Percentiles rank a stretch among this genome's conserved stretches.
Conservation (phyloP, 208 protist species). For the Zelonia costaricensis region DNA sequence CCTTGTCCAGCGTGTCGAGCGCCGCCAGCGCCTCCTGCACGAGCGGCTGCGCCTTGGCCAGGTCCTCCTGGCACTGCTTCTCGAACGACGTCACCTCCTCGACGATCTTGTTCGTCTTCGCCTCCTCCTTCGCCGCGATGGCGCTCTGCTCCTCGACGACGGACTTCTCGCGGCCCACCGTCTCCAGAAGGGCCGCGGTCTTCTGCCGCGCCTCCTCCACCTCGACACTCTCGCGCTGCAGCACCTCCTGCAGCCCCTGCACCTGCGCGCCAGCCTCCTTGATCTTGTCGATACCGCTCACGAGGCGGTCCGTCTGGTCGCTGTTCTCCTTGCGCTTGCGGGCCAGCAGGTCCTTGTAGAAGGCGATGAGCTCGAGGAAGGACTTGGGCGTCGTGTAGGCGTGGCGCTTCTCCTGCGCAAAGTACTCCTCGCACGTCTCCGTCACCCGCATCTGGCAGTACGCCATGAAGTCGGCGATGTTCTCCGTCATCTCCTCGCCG, state of each 20-base stretch:
- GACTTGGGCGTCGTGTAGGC: conserved; percentile 99
- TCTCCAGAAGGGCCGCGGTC: conserved; percentile 94
- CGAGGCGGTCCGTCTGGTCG: conserved; percentile 93
- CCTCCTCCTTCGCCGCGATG: conserved; percentile 95
- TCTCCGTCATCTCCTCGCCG: conserved; percentile 76
- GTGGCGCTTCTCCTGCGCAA: conserved; percentile 94
- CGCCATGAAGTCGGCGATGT: conserved; percentile 96
- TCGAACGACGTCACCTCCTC: conserved; percentile 91
- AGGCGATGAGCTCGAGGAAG: conserved; percentile 98
- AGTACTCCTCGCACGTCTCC: conserved; percentile 93
- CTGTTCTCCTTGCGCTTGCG: conserved; percentile 92
- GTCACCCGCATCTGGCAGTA: conserved; percentile 95
- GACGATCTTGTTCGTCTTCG: conserved; percentile 96
- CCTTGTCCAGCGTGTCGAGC: conserved; percentile 98
- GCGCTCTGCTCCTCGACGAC: conserved; percentile 95
- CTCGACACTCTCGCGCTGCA: conserved; percentile 91
- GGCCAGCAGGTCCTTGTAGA: conserved; percentile 96
- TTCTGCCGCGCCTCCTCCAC: conserved; percentile 95
- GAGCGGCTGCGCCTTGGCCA: conserved; percentile 93
- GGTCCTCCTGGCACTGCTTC: conserved; percentile 86
- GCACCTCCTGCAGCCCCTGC: conserved; percentile 87
- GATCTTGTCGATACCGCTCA: conserved; percentile 95
- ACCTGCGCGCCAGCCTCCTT: conserved; percentile 92
- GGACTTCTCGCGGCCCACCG: conserved; percentile 94
- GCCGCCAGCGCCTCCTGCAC: conserved; percentile 95